Evolutionary conservation across 1,139 yeast species (phyloP), one percentile per base, ranked within the genome.

Genomic region (Taphrina communis): DNA sequence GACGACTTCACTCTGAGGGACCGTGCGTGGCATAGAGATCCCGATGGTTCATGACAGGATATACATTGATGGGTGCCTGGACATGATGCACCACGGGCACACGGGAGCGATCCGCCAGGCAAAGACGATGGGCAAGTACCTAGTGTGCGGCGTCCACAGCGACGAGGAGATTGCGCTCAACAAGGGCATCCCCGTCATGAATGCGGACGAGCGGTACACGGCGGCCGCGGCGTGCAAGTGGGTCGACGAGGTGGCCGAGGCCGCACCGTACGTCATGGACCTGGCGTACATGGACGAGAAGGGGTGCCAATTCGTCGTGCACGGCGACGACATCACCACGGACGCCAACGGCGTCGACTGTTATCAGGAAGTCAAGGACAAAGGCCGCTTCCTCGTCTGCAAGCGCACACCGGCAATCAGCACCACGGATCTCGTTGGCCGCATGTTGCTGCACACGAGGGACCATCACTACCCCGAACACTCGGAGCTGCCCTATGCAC

Each of bases 31-130:
- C 21, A 39, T 39, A 39, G 6, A 39, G 6, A 6, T n/a, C 11
- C 9, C 21, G 36, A 50, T 50, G 42, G 58, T 42, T 9, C 67
- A 63, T 44, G 67, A 55, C 17, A 41, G 67, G 19, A 57, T 63
- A 7, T 63, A 53, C 44, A 63, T 63, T 7, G 67, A 63, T 48
- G 67, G 67, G 14, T 63, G 67, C 56, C 25, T 63, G 46, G 67
- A 63, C 25, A 63, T 63, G 67, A 56, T 63, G 52, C 67, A 63
- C 36, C 67, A 63, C 44, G 88, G 94, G 50, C 99, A 94, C 75
- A 96, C 97, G 1, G 97, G 97, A 25, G 99, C 98, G 36, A 87
- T 94, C 85, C 80, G 90, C 70, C 99, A 94, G 77, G 97, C 99
- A 0, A 85, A 94, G 60, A 90, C 88, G 77, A 80, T 86, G 58